Evolutionary conservation across 176 grass and related monocot species (phyloP).

Genomic region (Avena insularis): DNA sequence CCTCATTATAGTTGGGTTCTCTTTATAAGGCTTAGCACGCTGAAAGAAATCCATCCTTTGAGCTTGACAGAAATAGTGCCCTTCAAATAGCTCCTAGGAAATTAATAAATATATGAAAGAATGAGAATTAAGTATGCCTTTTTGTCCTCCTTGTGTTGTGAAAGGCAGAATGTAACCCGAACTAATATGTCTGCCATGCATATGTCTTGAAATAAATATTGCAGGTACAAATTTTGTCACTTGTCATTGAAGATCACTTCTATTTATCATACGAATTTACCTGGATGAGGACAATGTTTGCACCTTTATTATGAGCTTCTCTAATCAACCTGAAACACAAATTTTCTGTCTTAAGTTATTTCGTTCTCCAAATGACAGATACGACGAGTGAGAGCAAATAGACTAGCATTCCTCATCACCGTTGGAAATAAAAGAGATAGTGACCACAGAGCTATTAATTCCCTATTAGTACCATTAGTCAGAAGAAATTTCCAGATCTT

Average conservation of each 20-base stretch:
- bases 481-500: conserved; percentile 2
- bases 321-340: conserved; percentile 77
- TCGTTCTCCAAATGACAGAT: background rate
- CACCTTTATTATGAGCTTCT: conserved; percentile 88
- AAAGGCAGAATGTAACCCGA: conserved; percentile 7
- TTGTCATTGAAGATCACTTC: background rate
- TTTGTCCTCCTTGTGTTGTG: background rate
- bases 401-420: background rate
- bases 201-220: conserved; percentile 25
- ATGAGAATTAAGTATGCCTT: background rate
- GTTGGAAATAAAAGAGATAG: background rate
- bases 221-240: background rate
- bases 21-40: conserved; percentile 89
- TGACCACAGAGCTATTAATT: background rate
- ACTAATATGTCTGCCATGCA: background rate
- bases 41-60: conserved; percentile 88
- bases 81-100: conserved; percentile 89
- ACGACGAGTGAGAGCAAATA: background rate
- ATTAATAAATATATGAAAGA: background rate
- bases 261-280: conserved; percentile 41
- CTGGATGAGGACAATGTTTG: conserved; percentile 90
- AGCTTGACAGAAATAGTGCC: conserved; percentile 97
- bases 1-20: conserved; percentile 88
- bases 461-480: background rate
- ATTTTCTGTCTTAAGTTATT: background rate